Base-by-base conservation (phyloP, 352 stramenopile genomes). In the Plasmopara viticola region DNA sequence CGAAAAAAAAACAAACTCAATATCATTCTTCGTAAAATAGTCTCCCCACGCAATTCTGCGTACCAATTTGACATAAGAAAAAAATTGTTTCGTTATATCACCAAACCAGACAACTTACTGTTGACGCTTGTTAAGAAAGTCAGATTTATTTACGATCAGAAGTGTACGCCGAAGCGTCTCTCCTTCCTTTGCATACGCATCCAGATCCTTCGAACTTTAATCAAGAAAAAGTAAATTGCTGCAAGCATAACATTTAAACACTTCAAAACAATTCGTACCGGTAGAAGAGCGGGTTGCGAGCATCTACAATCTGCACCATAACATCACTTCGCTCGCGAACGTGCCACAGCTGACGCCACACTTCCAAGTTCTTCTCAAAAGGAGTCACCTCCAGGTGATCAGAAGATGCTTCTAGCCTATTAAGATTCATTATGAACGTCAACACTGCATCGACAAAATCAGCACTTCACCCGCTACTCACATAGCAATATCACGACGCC, bases 321-420 rank as follows among this genome's bases (percentile, higher is more conserved):
- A 98, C 85, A 50, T 98, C 87, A 73, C 89, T 98, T 56, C 96
- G 82, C 71, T 99, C 97, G 38, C 98, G 81, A 17, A 99, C 97
- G 33, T 98, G 84, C 97, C 97, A 99, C 6, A 99, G 72, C 71
- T 99, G 97, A 35, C 96, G 86, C 97, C 97, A 99, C 25, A 99
- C 97, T 59, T 99, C 95, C 38, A 99, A 52, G 71, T 99, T 99
- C 76, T 99, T 99, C 77, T 99, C 97, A 63, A 99, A 99, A 14
- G 97, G 97, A 14, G 97, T 99, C 29, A 99, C 94, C 58, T 92
- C 87, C 29, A 90, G 64, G 44, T 84, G 69, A 6, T 90, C 79
- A 6, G 79, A 80, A 14, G 84, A 85, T 49, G 73, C 66, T 55
- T 95, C 84, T 37, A 93, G 51, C 41, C 84, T 94, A 48, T 5